Conservation (phyloP, 306 rosid genomes). For the Prinsepia uniflora region DNA sequence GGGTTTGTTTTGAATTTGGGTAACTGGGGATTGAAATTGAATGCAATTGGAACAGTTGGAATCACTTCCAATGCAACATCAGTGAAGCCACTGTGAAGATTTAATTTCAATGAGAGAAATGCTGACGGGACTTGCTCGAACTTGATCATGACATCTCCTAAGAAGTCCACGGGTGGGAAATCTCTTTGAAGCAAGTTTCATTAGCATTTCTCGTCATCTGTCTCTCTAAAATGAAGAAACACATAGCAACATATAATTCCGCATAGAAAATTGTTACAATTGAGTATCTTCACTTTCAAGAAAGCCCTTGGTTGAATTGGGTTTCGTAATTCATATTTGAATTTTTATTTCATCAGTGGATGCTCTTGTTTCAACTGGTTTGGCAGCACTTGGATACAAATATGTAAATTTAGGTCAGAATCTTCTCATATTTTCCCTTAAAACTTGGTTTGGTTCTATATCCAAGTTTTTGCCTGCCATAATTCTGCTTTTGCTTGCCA, state of each 20-base stretch:
- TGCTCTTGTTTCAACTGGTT: conserved; percentile 31
- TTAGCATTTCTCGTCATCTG: no score
- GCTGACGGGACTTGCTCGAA: no score
- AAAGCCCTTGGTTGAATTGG: not conserved
- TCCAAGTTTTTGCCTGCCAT: not conserved
- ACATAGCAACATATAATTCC: no score
- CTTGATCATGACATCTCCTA: no score
- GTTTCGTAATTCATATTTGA: not conserved
- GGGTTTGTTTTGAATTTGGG: not conserved
- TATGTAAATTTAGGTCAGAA: conserved; percentile 18
- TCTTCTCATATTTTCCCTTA: not conserved
- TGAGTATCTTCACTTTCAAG: no score
- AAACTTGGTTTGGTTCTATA: no score
- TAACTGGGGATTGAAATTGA: not conserved
- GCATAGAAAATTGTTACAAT: no score
- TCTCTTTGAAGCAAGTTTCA: no score
- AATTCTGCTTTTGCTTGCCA: not conserved
- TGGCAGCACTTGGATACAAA: conserved; percentile 33
- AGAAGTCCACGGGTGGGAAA: no score
- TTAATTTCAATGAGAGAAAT: not conserved
- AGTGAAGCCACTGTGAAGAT: conserved; percentile 21
- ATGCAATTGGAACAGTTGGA: conserved; percentile 33
- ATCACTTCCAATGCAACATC: conserved; percentile 28
- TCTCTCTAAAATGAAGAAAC: no score
- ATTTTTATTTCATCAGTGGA: conserved; percentile 7